A percentile compares a stretch with the other conserved stretches of the same genome.
Conservation (phyloP, 768 basidiomycete species). For the Lentinula guzmanii region DNA sequence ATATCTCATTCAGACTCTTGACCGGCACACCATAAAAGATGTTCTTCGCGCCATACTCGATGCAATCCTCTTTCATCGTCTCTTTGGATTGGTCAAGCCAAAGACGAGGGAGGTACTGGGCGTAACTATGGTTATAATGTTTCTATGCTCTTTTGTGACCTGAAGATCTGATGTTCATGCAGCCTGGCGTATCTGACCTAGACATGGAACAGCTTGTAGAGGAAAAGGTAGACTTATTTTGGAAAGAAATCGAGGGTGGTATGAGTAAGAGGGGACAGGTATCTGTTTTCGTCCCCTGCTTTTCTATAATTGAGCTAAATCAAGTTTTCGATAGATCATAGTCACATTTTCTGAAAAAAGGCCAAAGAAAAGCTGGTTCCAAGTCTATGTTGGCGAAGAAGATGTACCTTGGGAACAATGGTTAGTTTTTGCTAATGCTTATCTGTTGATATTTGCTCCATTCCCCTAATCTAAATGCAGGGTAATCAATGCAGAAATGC, state of each 20-base stretch:
- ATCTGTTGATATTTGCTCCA: not conserved
- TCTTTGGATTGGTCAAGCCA: constrained; percentile 77
- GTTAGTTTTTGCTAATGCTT: constrained; percentile 26
- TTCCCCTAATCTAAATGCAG: constrained; percentile 26
- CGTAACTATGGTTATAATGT: constrained; percentile 62
- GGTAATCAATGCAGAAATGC: constrained; percentile 76
- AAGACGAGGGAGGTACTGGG: constrained; percentile 75
- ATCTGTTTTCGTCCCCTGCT: constrained; percentile 7
- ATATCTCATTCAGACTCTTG: not conserved
- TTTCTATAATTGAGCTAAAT: not conserved
- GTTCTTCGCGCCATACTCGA: constrained; percentile 44
- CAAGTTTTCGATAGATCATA: constrained; percentile 39
- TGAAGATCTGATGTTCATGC: not conserved
- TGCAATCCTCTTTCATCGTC: constrained; percentile 74
- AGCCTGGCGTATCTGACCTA: constrained; percentile 77
- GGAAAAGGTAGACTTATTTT: constrained; percentile 73
- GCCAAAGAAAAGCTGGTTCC: constrained; percentile 76
- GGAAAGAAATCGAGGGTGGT: constrained; percentile 67
- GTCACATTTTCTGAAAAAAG: constrained; percentile 76
- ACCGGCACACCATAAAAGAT: not conserved
- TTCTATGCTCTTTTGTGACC: not conserved
- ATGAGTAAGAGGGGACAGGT: constrained; percentile 68
- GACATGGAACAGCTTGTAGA: constrained; percentile 67
- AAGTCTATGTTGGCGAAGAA: constrained; percentile 65
- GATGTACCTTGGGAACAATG: constrained; percentile 88